Evolutionary conservation across 164 flowering plant genomes (phyloP), one percentile per base, ranked within the genome.

Genomic region (Vitis cinerea): DNA sequence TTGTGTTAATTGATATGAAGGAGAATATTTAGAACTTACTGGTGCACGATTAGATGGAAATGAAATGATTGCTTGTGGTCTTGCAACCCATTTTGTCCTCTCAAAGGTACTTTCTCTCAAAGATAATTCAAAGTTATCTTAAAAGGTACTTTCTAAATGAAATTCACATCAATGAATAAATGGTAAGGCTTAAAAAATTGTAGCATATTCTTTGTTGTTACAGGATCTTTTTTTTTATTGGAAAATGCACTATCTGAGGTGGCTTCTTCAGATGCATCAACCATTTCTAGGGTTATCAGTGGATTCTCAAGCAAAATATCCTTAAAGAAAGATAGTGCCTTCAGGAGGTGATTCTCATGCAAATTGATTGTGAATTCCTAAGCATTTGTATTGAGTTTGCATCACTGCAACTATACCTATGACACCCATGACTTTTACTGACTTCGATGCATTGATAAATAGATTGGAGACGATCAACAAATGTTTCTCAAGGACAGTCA

Each of bases 31-130:
- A 54, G 74, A 75, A 8, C 59, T 75, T 10, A 75, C 74, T 16
- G 78, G 71, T 9, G 71, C 71, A 48, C 50, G 58, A 30, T 8
- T 71, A 3, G 47, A 65, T 53, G 75, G 78, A 27, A 12, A 8
- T 16, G 78, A 75, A 55, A 66, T 75, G 75, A 54, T 61, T 55
- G 78, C 71, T 9, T 75, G 67, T 66, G 78, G 78, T 1, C 78
- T 75, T 60, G 74, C 71, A 12, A 75, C 78, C 53, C 78, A 75
- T 66, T 66, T 71, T 47, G 67, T 75, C 60, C 55, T 49, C 14
- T 70, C 74, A 13, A 66, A 65, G 78, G 78, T 75, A 75, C 16
- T 31, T 29, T 64, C 54, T 3, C 10, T 12, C 29, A 44, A 17
- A 44, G 52, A 3, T 51, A 31, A 31, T 31, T 31, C 44, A 31